A percentile compares a stretch with the other conserved stretches of the same genome.
Conservation (phyloP, 176 grass and related monocot genomes). For the Puccinellia tenuiflora region DNA sequence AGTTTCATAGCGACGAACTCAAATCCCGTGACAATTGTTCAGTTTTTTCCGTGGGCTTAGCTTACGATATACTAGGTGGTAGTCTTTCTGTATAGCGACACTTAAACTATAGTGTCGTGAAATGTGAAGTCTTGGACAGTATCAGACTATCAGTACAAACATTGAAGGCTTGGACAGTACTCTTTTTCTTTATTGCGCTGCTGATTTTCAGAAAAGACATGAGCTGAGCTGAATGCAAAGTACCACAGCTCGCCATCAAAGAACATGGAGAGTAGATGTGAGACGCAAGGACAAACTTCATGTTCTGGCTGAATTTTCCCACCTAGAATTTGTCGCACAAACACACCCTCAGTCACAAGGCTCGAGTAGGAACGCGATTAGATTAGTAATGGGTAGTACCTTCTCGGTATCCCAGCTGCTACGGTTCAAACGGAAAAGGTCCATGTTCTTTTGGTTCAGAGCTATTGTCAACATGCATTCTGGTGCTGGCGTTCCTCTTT, state of each 20-base stretch:
- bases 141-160: not conserved
- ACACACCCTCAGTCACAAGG: not conserved
- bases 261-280: not conserved
- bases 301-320: constrained; percentile 27
- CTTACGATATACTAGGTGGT: not conserved
- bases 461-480: not conserved
- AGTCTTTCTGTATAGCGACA: not conserved
- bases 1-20: not conserved
- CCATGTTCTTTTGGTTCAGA: not conserved
- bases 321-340: not conserved
- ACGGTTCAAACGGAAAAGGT: not conserved
- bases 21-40: not conserved
- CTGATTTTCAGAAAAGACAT: constrained; percentile 16
- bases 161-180: not conserved
- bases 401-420: not conserved
- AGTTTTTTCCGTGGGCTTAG: not conserved
- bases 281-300: constrained; percentile 13
- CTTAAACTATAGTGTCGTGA: not conserved
- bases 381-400: not conserved
- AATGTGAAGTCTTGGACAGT: not conserved
- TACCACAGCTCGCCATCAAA: constrained; percentile 5
- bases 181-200: not conserved
- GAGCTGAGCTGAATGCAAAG: constrained; percentile 15
- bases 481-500: constrained; percentile 14
- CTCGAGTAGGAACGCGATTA: constrained; percentile 13